Base-by-base conservation (phyloP, 169 alveolate genomes). In the Cryptosporidium felis region DNA sequence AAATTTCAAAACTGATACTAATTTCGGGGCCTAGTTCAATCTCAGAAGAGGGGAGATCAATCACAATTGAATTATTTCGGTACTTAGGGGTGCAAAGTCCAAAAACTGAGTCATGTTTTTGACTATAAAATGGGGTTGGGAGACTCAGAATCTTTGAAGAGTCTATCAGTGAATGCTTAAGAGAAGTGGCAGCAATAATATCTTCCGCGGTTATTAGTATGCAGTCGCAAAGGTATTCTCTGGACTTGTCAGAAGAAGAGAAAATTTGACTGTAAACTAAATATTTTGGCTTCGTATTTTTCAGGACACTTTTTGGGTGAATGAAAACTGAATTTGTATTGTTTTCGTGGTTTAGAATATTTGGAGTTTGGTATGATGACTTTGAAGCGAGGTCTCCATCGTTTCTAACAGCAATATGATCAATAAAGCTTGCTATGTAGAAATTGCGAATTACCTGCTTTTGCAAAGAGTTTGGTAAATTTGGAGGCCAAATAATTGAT, bases 1-100 rank as follows among this genome's bases (percentile, higher is more conserved):
- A 74, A 16, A 53, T 18, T 32, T 74, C 82, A 53, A 42, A 74
- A 1, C 45, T 6, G 14, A 32, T 21, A 6, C 26, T 53, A 12
- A 30, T 32, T 5, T 36, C 38, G 14, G 45, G 10, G 21, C 38
- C 67, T 38, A 74, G 45, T 53, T 49, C 16, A 9, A 74, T 56
- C 41, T 74, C 82, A 36, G 82, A 74, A 3, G 82, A 53, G 8
- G 82, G 67, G 6, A 74, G 67, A 34, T 74, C 67, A 36, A 74
- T 74, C 16, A 74, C 30, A 51, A 74, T 34, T 4, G 74, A 49
- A 5, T 47, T 47, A 18, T 53, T 53, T 38, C 58, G 32, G 34
- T 74, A 74, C 14, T 74, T 74, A 1, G 82, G 82, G 9, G 45
- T 74, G 36, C 74, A 49, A 34, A 38, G 56, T 0, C 74, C 82